phyloP scores from a whole-genome alignment of 768 basidiomycete species.

The Mrakia gelida region DNA sequence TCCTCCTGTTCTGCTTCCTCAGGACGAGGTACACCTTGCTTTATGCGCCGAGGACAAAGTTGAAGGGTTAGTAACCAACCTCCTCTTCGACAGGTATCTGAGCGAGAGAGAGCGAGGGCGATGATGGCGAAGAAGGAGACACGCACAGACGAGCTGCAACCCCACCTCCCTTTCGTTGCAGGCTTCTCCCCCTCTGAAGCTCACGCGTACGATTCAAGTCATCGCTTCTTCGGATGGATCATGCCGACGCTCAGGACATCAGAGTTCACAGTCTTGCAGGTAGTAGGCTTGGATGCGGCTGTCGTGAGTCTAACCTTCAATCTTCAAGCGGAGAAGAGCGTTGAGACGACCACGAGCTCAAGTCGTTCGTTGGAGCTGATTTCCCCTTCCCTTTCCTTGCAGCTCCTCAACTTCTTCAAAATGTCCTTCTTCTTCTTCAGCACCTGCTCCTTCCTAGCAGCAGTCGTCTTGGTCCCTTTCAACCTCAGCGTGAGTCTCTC shows the following conservation, averaged over 20 bases:
- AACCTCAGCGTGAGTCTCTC: conserved; percentile 65
- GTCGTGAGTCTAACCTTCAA: conserved; percentile 58
- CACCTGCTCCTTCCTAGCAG: conserved; percentile 73
- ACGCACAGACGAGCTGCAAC: too few relatives aligned
- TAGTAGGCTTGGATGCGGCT: conserved; percentile 93
- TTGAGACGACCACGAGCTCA: background rate
- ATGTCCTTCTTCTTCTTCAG: conserved; percentile 91
- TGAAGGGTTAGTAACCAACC: conserved; percentile 66
- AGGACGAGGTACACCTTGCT: conserved; percentile 81
- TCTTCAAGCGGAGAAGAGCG: conserved; percentile 1
- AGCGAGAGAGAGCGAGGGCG: too few relatives aligned
- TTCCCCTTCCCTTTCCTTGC: background rate
- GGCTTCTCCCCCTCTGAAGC: conserved; percentile 93
- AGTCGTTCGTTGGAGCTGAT: background rate
- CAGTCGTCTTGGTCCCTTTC: conserved; percentile 84
- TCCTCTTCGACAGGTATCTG: too few relatives aligned
- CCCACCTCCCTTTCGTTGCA: conserved; percentile 46
- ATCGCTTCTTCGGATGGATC: conserved; percentile 85
- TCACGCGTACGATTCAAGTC: conserved; percentile 63
- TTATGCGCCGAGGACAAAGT: conserved; percentile 88
- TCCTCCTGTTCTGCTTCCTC: conserved; percentile 82
- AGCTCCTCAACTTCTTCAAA: conserved; percentile 85
- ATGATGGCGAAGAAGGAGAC: too few relatives aligned
- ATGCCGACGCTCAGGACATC: conserved; percentile 83
- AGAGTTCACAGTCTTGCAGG: conserved; percentile 89